These are phyloP conservation scores for Populus tomentosa DNA, from an alignment of 441 rosid genomes.

Conservation along the genomic window DNA sequence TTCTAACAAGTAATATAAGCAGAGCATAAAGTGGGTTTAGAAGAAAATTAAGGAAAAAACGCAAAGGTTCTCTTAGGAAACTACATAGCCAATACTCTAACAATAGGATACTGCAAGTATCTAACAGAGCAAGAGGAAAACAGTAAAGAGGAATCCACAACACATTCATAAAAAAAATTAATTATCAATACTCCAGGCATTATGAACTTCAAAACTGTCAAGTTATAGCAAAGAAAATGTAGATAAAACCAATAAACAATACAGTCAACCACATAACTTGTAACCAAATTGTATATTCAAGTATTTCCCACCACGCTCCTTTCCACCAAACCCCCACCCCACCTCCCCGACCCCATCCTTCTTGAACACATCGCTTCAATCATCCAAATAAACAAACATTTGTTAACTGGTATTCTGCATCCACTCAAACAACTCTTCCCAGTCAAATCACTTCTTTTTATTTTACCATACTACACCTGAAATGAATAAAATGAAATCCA, in stretches of 20 bases:
- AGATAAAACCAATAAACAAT: neutral
- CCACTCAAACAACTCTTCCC: neutral
- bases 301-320: neutral
- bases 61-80: neutral
- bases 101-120: neutral
- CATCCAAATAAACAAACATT: neutral
- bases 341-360: neutral
- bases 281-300: neutral
- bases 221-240: neutral
- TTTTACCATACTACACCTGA: neutral
- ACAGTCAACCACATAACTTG: neutral
- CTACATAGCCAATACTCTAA: neutral
- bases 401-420: neutral
- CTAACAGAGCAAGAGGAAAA: neutral
- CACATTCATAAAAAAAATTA: neutral
- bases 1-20: neutral
- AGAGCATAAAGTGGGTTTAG: neutral
- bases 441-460: neutral
- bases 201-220: neutral
- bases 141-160: neutral
- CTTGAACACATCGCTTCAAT: neutral
- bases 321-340: neutral
- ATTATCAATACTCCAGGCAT: neutral
- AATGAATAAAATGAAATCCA: no score
- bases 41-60: neutral